Conservation (phyloP, 768 basidiomycete genomes). For the Russula emetica region DNA sequence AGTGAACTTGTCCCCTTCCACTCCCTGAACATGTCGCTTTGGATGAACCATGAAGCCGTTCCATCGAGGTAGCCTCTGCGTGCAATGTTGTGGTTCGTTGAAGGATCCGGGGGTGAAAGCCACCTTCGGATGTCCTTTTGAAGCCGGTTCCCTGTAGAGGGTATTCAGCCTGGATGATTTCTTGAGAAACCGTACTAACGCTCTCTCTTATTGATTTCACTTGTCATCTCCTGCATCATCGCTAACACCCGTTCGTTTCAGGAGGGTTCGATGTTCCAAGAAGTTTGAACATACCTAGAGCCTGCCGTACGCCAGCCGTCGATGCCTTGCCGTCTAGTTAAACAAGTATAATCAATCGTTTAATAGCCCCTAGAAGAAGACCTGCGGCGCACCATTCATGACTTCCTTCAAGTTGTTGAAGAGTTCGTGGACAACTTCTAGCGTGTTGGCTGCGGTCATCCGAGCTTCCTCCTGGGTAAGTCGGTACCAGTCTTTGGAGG, state of each 20-base stretch:
- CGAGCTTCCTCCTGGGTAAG: background rate
- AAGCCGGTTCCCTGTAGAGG: background rate
- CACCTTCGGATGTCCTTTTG: background rate
- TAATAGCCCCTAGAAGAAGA: background rate
- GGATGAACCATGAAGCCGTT: background rate
- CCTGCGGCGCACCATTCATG: background rate
- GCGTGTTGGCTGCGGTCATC: background rate
- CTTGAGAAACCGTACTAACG: background rate
- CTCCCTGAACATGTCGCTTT: background rate
- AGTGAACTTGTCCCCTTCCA: background rate
- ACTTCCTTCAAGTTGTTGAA: background rate
- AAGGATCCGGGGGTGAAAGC: background rate
- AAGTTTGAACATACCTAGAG: background rate
- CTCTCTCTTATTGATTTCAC: background rate
- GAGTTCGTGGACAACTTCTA: background rate
- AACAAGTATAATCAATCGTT: background rate
- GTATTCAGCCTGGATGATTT: background rate
- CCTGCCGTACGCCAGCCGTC: background rate
- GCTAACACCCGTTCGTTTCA: background rate
- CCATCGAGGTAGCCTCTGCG: background rate
- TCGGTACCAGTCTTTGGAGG: background rate
- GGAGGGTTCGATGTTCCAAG: background rate
- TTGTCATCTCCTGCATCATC: background rate
- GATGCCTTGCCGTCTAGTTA: background rate
- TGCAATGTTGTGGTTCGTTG: constrained; percentile 1